Conservation (phyloP, 345 rosid genomes). For the Noccaea bulbosa region DNA sequence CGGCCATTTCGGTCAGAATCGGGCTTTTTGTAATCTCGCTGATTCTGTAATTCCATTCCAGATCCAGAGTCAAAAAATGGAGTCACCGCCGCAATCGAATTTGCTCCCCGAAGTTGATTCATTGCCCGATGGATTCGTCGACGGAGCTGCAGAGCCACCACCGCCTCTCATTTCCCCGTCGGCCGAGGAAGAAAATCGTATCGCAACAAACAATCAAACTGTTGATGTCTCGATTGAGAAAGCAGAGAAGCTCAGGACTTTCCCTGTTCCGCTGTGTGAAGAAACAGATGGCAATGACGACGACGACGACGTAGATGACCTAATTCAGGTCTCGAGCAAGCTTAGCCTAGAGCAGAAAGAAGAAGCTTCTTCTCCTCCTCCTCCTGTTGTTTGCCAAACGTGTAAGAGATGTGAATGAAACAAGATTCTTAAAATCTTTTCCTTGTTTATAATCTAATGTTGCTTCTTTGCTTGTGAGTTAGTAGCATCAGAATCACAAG, state of each 20-base stretch:
- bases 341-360: slow-evolving; percentile 42
- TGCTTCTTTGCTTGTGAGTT: slow-evolving; percentile 7
- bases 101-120: slow-evolving; percentile 92
- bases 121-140: slow-evolving; percentile 94
- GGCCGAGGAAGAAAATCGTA: slow-evolving; percentile 39
- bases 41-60: slow-evolving; percentile 7
- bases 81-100: slow-evolving; percentile 53
- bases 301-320: slow-evolving; percentile 48
- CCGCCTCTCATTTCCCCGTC: slow-evolving; percentile 44
- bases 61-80: slow-evolving; percentile 58
- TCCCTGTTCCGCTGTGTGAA: slow-evolving; percentile 72
- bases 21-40: slow-evolving; percentile 18
- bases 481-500: slow-evolving; percentile 37
- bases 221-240: slow-evolving; percentile 45
- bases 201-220: slow-evolving; percentile 35
- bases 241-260: slow-evolving; percentile 55
- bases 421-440: no score
- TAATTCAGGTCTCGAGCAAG: slow-evolving; percentile 38
- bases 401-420: no score
- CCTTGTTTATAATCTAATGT: no score
- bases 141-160: slow-evolving; percentile 60
- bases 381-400: slow-evolving; percentile 5
- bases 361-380: slow-evolving; percentile 27
- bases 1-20: neutral
- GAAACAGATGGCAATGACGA: slow-evolving; percentile 46